A percentile compares a stretch with the other conserved stretches of the same genome.
Evolutionary conservation across 1,139 yeast species (phyloP).

Genomic region (Barnettozyma hawaiiensis): DNA sequence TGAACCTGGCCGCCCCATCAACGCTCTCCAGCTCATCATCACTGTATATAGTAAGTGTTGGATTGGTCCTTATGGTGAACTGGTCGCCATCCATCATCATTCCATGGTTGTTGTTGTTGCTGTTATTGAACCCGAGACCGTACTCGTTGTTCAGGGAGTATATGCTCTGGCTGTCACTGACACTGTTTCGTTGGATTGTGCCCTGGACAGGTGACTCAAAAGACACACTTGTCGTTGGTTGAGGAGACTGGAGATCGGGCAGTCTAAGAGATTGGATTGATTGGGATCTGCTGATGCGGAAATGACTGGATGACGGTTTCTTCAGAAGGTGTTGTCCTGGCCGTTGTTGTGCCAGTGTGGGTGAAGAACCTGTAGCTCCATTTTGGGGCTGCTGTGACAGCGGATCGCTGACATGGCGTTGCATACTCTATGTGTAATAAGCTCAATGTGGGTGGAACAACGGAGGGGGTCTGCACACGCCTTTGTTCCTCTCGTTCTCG

Average conservation of each 20-base stretch:
- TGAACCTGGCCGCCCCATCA: constrained; percentile 8
- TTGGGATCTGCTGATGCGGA: constrained; percentile 17
- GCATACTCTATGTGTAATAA: background rate
- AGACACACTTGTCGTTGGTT: constrained; percentile 24
- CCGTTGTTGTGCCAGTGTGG: background rate
- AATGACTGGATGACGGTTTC: constrained; percentile 20
- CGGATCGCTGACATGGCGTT: background rate
- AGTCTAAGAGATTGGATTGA: constrained; percentile 15
- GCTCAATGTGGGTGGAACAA: background rate
- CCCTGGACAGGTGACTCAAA: constrained; percentile 14
- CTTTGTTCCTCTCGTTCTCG: too few relatives aligned
- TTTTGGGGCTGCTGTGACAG: background rate
- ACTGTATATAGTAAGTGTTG: constrained; percentile 24
- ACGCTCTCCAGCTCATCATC: constrained; percentile 19
- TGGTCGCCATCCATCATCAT: constrained; percentile 13
- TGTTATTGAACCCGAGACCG: background rate
- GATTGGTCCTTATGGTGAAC: constrained; percentile 22
- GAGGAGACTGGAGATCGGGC: constrained; percentile 20
- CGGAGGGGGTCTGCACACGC: too few relatives aligned
- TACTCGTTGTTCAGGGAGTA: constrained; percentile 5
- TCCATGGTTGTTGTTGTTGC: too few relatives aligned
- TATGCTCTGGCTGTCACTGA: constrained; percentile 11
- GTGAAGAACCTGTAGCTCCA: background rate
- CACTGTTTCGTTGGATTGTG: constrained; percentile 3
- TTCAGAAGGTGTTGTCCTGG: constrained; percentile 3